Evolutionary conservation across 2,329 filamentous ascomycete species (phyloP).

Genomic region (Neofusicoccum sp.): DNA sequence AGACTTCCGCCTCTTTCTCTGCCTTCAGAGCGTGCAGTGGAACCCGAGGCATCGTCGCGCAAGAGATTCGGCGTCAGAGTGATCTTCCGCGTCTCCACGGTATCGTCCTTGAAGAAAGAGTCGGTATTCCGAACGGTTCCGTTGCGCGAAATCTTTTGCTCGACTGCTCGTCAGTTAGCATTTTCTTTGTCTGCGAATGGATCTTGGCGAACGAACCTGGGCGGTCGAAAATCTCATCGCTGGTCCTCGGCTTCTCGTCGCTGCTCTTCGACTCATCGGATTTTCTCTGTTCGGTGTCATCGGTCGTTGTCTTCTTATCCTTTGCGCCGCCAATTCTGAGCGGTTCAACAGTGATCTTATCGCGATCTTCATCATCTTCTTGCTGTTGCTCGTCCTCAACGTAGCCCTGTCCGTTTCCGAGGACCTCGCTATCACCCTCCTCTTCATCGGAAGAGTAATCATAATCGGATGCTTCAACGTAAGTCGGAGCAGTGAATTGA

Average conservation of each 20-base stretch:
- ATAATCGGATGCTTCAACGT: slow-evolving; percentile 82
- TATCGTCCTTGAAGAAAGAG: slow-evolving; percentile 97
- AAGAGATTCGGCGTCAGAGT: slow-evolving; percentile 90
- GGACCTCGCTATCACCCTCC: slow-evolving; percentile 36
- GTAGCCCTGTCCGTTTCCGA: slow-evolving; percentile 37
- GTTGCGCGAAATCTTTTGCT: slow-evolving; percentile 62
- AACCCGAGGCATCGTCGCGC: slow-evolving; percentile 66
- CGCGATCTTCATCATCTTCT: slow-evolving; percentile 33
- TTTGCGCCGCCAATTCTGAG: slow-evolving; percentile 37
- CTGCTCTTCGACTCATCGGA: slow-evolving; percentile 40
- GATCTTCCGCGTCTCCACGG: slow-evolving; percentile 93
- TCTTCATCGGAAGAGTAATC: slow-evolving; percentile 79
- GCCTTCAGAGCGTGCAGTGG: slow-evolving; percentile 31
- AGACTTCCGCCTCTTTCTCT: slow-evolving; percentile 63
- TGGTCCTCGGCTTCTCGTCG: slow-evolving; percentile 60
- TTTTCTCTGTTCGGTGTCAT: slow-evolving; percentile 31
- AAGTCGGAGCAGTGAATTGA: slow-evolving; percentile 79
- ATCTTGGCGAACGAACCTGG: not conserved
- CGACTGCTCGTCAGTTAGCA: slow-evolving; percentile 22
- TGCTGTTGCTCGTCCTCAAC: slow-evolving; percentile 32
- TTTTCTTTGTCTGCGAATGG: not conserved
- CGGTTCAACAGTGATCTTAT: slow-evolving; percentile 32
- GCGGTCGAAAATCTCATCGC: slow-evolving; percentile 3
- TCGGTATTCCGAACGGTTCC: slow-evolving; percentile 88
- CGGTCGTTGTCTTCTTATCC: slow-evolving; percentile 24